Percentiles rank a stretch among this genome's conserved stretches.
Evolutionary conservation across 1,139 yeast species (phyloP).

Genomic region (Taphrina populina): DNA sequence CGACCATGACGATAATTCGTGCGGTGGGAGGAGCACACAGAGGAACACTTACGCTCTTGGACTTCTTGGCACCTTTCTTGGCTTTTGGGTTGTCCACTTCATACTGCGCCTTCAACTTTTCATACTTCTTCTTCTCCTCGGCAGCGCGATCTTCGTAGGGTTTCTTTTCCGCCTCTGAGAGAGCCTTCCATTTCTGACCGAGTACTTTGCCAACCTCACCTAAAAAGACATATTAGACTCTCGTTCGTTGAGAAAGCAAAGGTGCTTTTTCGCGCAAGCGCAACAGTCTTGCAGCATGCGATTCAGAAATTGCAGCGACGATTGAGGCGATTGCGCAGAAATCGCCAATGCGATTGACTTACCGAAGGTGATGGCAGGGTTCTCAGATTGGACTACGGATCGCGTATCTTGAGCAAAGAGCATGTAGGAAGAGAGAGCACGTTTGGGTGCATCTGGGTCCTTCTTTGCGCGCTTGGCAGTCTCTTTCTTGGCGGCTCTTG

Average conservation of each 20-base stretch:
- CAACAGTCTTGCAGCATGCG: no score
- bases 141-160: conserved; percentile 75
- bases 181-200: conserved; percentile 96
- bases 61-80: conserved; percentile 17
- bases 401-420: conserved; percentile 97
- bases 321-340: not conserved
- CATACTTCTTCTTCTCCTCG: conserved; percentile 95
- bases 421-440: conserved; percentile 97
- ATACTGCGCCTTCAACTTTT: conserved; percentile 90
- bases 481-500: conserved; percentile 14
- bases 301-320: no score
- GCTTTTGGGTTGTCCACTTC: conserved; percentile 46
- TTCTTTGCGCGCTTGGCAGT: conserved; percentile 26
- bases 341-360: conserved; percentile 37
- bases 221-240: no score
- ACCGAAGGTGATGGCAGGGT: conserved; percentile 91
- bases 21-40: no score
- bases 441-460: conserved; percentile 99
- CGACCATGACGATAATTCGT: no score
- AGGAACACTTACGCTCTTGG: no score
- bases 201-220: conserved; percentile 79
- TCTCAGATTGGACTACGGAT: conserved; percentile 88
- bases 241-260: no score
- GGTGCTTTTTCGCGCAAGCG: no score
- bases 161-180: conserved; percentile 70